Base-by-base conservation (phyloP, 1,139 yeast genomes). In the Sporopachydermia cereana region DNA sequence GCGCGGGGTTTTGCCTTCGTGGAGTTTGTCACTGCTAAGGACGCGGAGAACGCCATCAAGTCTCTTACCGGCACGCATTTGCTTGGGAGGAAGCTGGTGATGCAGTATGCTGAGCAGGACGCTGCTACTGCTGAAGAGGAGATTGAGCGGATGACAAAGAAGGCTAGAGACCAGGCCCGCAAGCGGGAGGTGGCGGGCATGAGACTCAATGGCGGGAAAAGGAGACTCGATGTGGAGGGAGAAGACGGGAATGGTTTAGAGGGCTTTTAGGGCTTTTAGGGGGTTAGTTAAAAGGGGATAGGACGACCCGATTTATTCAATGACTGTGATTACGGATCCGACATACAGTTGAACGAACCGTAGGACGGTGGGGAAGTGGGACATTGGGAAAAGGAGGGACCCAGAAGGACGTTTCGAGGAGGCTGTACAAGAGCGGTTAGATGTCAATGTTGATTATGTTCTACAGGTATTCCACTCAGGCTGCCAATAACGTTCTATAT, bases 1-100 rank as follows among this genome's bases (percentile, higher is more conserved):
- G 95, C 96, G 16, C 78, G 98, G 61, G 99, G 99, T 60, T 91
- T 91, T 68, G 98, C 98, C 0, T 91, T 91, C 62, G 96, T 93
- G 43, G 99, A 91, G 63, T 93, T 84, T 58, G 70, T 83, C 18
- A 69, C 93, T 42, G 73, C 86, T 39, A 85, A 88, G 62, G 99
- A 91, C 63, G 97, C 98, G 1, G 95, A 84, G 60, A 79, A 72
- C 59, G 98, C 97, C n/a, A 84, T 91, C 89, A 80, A 80, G 55
- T 93, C 89, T 60, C 74, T 91, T 53, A 84, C 82, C 61, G 98
- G 98, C 50, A 96, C 93, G 2, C 99, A 91, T 74, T 82, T 91
- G 64, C 74, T 91, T 47, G 99, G 99, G 41, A 81, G 99, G 68
- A 76, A 96, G 53, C 70, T 91, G 54, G 96, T 91, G n/a, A 79